Percentiles rank a stretch among this genome's conserved stretches.
Evolutionary conservation across 371 early-diverging fungal species (phyloP).

Genomic region (Actinomucor elegans): DNA sequence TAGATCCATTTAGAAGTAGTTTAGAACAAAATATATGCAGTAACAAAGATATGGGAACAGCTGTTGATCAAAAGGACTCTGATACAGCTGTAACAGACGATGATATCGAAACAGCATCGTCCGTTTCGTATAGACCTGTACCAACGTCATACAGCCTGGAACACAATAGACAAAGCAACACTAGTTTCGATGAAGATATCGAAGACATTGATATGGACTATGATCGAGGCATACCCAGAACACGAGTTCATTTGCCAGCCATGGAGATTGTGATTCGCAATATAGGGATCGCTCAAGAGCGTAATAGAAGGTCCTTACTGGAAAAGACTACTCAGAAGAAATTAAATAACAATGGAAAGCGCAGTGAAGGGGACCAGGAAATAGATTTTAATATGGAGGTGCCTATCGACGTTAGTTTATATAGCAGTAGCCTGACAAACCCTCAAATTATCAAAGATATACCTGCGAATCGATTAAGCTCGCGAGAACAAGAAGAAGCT

Average conservation of each 20-base stretch:
- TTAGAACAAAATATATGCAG: neutral
- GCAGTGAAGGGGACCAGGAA: neutral
- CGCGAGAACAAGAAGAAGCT: slow-evolving; percentile 55
- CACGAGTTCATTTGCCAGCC: slow-evolving; percentile 3
- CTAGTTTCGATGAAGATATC: neutral
- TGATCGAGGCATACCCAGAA: neutral
- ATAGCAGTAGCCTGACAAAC: slow-evolving; percentile 1
- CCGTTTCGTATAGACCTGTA: neutral
- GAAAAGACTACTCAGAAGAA: no score
- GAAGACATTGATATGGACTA: slow-evolving; percentile 3
- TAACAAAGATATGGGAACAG: neutral
- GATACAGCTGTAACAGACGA: neutral
- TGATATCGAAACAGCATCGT: slow-evolving; percentile 1
- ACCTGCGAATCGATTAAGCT: slow-evolving; percentile 41
- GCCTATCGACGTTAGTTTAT: neutral
- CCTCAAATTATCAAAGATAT: slow-evolving; percentile 19
- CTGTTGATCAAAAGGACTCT: neutral
- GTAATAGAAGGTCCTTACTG: no score
- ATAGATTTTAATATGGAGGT: slow-evolving; percentile 9
- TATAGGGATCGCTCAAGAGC: slow-evolving; percentile 7
- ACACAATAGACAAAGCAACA: neutral
- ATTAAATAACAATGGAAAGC: neutral
- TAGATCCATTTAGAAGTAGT: neutral
- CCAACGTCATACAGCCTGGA: neutral
- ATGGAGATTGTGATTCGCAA: slow-evolving; percentile 17